Base-by-base conservation (phyloP, 139 green algal genomes). In the Chlorella ohadii region DNA sequence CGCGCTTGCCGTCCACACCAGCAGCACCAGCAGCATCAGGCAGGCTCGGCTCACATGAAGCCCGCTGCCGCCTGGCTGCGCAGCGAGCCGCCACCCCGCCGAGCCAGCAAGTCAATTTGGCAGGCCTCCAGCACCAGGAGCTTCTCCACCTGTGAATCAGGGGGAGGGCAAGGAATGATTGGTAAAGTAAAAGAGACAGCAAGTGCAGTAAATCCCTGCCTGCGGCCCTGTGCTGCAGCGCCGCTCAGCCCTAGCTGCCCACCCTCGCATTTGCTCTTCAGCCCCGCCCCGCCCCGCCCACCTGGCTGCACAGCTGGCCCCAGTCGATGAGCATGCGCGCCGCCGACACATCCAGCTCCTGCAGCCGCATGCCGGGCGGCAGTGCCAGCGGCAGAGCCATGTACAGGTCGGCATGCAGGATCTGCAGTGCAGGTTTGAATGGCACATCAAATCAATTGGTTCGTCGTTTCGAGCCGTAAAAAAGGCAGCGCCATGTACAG, bases 301-400 rank as follows among this genome's bases (percentile, higher is more conserved):
- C 76, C 76, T 82, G 76, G 19, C 27, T 61, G 76, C 76, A 82
- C 36, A 82, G 57, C 59, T 57, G 44, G 23, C 34, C 31, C 76
- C 76, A 82, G 76, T 82, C 76, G 31, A 71, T 33, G 36, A 82
- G 76, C 76, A 82, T 63, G 36, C 59, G 63, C 3, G 4, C 59
- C 6, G 51, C 27, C 31, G 61, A 28, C 59, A 82, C 38, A 7
- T 22, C 28, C 38, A 73, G 61, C 77, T 82, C 61, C 41, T 73
- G 19, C 61, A 73, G 77, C 77, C 9, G 5, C 59, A 72, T 38
- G 11, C 17, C 38, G 33, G 47, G 33, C 27, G 77, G 61, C 61
- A 72, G 61, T 4, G 28, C 38, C 38, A 74, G 77, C 28, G 61
- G 61, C 61, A 82, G 77, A 38, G 36, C 61, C 3, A n/a, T 23